Conservation (phyloP, 257 asterid genomes). For the Solanum megistacrolobum region DNA sequence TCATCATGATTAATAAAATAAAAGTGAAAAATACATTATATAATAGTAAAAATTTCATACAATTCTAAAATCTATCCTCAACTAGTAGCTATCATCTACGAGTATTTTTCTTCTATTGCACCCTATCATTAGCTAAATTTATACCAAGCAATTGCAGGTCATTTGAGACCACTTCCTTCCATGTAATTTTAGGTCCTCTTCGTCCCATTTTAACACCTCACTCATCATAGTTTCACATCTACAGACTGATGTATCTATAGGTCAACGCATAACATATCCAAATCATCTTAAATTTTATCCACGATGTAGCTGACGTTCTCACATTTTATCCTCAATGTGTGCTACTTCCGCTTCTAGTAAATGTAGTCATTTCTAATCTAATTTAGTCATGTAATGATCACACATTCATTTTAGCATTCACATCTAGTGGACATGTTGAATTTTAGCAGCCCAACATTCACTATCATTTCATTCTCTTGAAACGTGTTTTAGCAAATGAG, state of each 20-base stretch:
- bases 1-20: background rate
- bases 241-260: too few relatives aligned
- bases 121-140: too few relatives aligned
- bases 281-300: too few relatives aligned
- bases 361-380: background rate
- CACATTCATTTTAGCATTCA: background rate
- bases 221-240: too few relatives aligned
- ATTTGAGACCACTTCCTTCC: too few relatives aligned
- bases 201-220: too few relatives aligned
- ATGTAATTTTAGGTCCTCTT: too few relatives aligned
- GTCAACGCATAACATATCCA: too few relatives aligned
- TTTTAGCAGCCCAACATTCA: background rate
- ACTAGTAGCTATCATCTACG: too few relatives aligned
- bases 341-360: background rate
- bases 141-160: too few relatives aligned
- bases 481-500: background rate
- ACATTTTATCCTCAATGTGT: background rate
- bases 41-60: background rate
- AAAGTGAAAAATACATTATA: background rate
- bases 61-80: background rate
- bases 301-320: background rate
- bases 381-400: background rate
- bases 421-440: too few relatives aligned
- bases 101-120: too few relatives aligned
- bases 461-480: background rate